Evolutionary conservation across 1,139 yeast genomes (phyloP).

Genomic region (Protomyces lactucae-debilis): DNA sequence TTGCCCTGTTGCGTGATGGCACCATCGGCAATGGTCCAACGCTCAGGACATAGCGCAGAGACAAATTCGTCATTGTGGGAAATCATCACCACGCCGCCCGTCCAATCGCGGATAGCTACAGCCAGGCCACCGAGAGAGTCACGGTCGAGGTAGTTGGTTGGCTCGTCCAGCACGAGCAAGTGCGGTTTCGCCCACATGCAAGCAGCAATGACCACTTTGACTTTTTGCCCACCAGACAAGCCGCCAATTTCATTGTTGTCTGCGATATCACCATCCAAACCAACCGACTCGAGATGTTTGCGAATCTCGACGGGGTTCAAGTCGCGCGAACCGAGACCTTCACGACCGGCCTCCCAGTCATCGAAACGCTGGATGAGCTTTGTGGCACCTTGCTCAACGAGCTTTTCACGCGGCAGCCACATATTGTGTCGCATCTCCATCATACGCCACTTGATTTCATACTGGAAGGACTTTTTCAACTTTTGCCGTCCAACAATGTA

Average conservation of each 20-base stretch:
- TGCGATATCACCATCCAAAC: slow-evolving; percentile 95
- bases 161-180: slow-evolving; percentile 92
- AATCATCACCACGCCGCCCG: slow-evolving; percentile 97
- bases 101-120: slow-evolving; percentile 94
- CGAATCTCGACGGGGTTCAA: slow-evolving; percentile 86
- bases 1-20: slow-evolving; percentile 77
- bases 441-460: slow-evolving; percentile 89
- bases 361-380: slow-evolving; percentile 90
- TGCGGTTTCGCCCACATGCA: slow-evolving; percentile 99
- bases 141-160: slow-evolving; percentile 96
- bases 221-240: slow-evolving; percentile 95
- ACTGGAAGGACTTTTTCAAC: slow-evolving; percentile 91
- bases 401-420: slow-evolving; percentile 80
- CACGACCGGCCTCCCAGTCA: slow-evolving; percentile 97
- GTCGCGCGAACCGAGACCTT: slow-evolving; percentile 96
- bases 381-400: slow-evolving; percentile 76
- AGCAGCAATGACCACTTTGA: slow-evolving; percentile 97
- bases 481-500: slow-evolving; percentile 97
- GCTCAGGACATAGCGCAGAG: slow-evolving; percentile 96
- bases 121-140: slow-evolving; percentile 97
- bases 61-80: slow-evolving; percentile 96
- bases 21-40: slow-evolving; percentile 96
- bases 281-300: slow-evolving; percentile 95
- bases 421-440: slow-evolving; percentile 93
- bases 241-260: slow-evolving; percentile 97